Base-by-base conservation (phyloP, 1,284 basidiomycete species). In the Porogramme epimiltina region DNA sequence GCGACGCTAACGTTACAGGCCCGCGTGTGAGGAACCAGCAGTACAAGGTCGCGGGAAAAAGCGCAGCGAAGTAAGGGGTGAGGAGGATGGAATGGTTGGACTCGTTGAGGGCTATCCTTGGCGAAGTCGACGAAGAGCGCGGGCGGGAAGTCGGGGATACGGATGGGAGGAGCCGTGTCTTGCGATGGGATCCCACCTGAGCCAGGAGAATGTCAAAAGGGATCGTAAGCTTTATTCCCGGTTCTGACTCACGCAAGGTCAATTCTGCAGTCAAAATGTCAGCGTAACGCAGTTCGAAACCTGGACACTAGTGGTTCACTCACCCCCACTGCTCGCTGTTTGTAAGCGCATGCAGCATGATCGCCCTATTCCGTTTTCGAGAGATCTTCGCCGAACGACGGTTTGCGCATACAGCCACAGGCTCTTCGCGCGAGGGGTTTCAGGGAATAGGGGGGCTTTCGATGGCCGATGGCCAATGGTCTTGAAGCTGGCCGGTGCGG, bases 281-380 rank as follows among this genome's bases (percentile, higher is more conserved):
- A n/a, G n/a, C n/a, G n/a, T n/a, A n/a, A n/a, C n/a, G n/a, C n/a
- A n/a, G n/a, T n/a, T n/a, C 18, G 10, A 15, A 31, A 15, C 8
- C 8, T 31, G 28, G 15, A 24, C 8, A 43, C 15, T 15, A 20
- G n/a, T 25, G 45, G 47, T n/a, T 10, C 3, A 85, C 85, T 78
- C 61, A 87, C 84, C 93, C 93, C 88, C 91, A 96, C 65, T 93
- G 92, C 63, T 95, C 93, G 47, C 95, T 93, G 66, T 93, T 93
- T 1, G 93, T 92, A 4, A 95, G 73, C 2, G 91, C 89, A 72
- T 93, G 79, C 19, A 95, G 72, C 82, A 93, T 82, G 4, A 85
- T 81, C 3, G 89, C 86, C 19, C 87, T 74, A 60, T 83, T 90
- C 67, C 84, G 86, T 44, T 87, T 71, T 49, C 76, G 83, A 37